Percentiles rank a stretch among this genome's conserved stretches.
Conservation (phyloP, 2,329 filamentous ascomycete species). For the Hymenoscyphus infarciens region DNA sequence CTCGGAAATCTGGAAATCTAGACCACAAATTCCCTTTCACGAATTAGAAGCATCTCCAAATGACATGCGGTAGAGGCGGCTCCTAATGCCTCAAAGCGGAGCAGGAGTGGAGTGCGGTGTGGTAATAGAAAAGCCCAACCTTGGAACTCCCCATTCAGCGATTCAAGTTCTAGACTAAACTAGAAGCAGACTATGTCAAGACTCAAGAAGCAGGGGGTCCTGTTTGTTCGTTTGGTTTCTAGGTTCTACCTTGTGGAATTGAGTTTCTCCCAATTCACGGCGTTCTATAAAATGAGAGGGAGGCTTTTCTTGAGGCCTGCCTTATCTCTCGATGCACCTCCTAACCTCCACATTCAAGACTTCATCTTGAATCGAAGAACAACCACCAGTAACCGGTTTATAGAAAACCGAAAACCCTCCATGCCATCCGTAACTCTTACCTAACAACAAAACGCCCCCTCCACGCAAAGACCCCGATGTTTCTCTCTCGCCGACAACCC, state of each 20-base stretch:
- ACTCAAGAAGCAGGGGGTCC: background rate
- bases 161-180: background rate
- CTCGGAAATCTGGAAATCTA: background rate
- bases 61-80: background rate
- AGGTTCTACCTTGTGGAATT: background rate
- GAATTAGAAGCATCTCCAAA: background rate
- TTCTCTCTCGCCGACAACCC: background rate
- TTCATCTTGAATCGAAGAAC: background rate
- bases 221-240: background rate
- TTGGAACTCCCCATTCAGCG: background rate
- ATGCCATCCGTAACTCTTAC: background rate
- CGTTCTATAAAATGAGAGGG: background rate
- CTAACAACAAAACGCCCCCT: background rate
- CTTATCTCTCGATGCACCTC: background rate
- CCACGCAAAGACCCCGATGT: background rate
- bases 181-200: background rate
- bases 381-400: background rate
- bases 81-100: background rate
- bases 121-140: conserved; percentile 2
- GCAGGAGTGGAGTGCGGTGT: background rate
- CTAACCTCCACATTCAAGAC: background rate
- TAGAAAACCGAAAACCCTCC: background rate
- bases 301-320: background rate
- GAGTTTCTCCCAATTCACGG: conserved; percentile 1
- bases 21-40: background rate